phyloP scores from a whole-genome alignment of 2,329 filamentous ascomycete genomes.

The Diaporthe humulicola region DNA sequence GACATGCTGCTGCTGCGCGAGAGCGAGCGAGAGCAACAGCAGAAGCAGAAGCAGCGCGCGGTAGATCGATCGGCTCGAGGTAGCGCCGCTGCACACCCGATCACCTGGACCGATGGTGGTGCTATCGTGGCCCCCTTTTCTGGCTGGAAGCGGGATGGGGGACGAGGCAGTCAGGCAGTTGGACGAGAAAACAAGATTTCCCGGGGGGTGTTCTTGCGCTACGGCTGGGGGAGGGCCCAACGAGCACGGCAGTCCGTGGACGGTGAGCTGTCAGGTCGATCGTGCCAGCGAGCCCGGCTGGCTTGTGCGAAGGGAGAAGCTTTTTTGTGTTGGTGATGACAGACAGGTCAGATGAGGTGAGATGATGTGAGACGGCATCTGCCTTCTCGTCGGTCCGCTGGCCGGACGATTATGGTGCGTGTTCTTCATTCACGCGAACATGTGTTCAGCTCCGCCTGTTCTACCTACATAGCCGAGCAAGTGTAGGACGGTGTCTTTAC shows the following conservation, averaged over 20 bases:
- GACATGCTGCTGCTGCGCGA: background rate
- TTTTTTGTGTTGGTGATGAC: background rate
- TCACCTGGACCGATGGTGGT: conserved; percentile 31
- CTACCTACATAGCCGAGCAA: background rate
- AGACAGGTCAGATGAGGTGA: conserved; percentile 31
- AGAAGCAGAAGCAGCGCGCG: background rate
- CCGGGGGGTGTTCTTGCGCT: background rate
- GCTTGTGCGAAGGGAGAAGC: conserved; percentile 10
- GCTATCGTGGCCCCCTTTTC: background rate
- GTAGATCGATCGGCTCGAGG: conserved; percentile 27
- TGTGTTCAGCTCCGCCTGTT: too few species aligned
- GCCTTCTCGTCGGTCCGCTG: conserved; percentile 27
- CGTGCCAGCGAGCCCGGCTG: conserved; percentile 8
- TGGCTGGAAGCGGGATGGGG: background rate
- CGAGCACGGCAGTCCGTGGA: conserved; percentile 4
- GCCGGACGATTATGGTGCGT: conserved; percentile 18
- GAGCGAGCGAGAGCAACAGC: background rate
- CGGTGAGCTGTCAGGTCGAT: conserved; percentile 22
- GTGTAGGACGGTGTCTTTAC: background rate
- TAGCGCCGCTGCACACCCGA: conserved; percentile 1
- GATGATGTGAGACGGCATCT: conserved; percentile 38
- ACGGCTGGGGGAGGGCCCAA: conserved; percentile 2
- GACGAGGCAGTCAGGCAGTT: background rate
- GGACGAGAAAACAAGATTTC: conserved; percentile 22
- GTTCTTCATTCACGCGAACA: background rate